Evolutionary conservation across 257 asterid species (phyloP).

Genomic region (Rehmannia glutinosa): DNA sequence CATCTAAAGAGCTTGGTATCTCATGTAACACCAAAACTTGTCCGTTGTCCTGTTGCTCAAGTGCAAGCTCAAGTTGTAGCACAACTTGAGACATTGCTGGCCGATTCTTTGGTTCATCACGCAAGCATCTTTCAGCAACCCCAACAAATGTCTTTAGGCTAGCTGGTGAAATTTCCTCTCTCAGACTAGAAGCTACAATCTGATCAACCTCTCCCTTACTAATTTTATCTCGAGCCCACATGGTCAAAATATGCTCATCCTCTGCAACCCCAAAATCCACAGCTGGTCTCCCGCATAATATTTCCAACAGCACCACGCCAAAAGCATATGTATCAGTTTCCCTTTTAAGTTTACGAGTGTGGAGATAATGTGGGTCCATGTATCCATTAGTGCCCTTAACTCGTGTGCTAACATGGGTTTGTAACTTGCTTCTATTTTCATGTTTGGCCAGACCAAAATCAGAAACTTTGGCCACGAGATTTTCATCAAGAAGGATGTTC

Average conservation of each 20-base stretch:
- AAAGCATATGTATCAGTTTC: too few species aligned
- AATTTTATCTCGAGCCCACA: slow-evolving; percentile 38
- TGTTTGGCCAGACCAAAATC: too few species aligned
- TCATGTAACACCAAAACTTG: too few species aligned
- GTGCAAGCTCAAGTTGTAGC: slow-evolving; percentile 30
- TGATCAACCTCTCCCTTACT: slow-evolving; percentile 32
- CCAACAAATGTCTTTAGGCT: slow-evolving; percentile 38
- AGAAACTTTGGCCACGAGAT: too few species aligned
- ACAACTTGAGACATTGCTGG: slow-evolving; percentile 55
- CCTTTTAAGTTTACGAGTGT: too few species aligned
- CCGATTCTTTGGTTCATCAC: slow-evolving; percentile 38
- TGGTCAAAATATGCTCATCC: slow-evolving; percentile 28
- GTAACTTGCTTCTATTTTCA: too few species aligned
- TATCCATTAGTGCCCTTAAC: slow-evolving; percentile 49
- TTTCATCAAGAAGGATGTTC: slow-evolving; percentile 46
- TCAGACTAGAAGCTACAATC: slow-evolving; percentile 29
- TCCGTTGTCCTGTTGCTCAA: slow-evolving; percentile 23
- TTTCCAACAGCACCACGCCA: slow-evolving; percentile 48
- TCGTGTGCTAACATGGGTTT: slow-evolving; percentile 25
- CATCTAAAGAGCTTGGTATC: too few species aligned
- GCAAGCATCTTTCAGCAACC: slow-evolving; percentile 40
- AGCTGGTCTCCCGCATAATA: slow-evolving; percentile 44
- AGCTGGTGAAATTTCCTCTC: slow-evolving; percentile 25
- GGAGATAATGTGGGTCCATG: slow-evolving; percentile 39
- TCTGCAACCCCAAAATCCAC: slow-evolving; percentile 20